These are phyloP conservation scores for Rubroboletus pulcherrimus DNA, from an alignment of 768 basidiomycete species.

Conservation along the genomic window DNA sequence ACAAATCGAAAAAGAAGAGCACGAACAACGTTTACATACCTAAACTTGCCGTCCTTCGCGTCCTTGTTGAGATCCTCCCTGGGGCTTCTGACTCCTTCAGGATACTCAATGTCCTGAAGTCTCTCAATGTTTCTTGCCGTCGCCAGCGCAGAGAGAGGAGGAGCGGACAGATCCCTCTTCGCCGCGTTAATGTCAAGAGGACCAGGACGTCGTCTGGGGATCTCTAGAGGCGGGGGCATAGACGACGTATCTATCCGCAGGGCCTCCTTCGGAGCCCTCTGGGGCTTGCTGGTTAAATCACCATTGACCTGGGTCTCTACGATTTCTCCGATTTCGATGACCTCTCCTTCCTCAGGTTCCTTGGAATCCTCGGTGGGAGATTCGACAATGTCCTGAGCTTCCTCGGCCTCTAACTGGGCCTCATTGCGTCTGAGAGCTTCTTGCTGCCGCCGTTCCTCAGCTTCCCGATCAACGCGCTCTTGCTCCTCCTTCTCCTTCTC, in stretches of 20 bases:
- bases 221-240: slow-evolving; percentile 38
- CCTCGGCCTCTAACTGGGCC: slow-evolving; percentile 35
- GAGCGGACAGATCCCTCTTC: slow-evolving; percentile 35
- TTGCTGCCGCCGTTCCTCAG: slow-evolving; percentile 30
- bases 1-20: neutral
- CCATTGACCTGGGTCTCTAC: slow-evolving; percentile 29
- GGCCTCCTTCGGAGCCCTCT: slow-evolving; percentile 41
- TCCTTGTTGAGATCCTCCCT: slow-evolving; percentile 79
- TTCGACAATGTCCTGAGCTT: slow-evolving; percentile 31
- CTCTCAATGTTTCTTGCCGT: slow-evolving; percentile 86
- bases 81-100: slow-evolving; percentile 79
- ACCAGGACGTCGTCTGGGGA: slow-evolving; percentile 54
- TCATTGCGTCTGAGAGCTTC: slow-evolving; percentile 21
- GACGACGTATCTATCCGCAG: slow-evolving; percentile 65
- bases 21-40: slow-evolving; percentile 39
- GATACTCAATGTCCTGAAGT: slow-evolving; percentile 73
- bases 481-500: slow-evolving; percentile 40
- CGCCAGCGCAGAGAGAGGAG: slow-evolving; percentile 57
- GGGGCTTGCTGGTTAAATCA: slow-evolving; percentile 39
- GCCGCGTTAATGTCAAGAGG: slow-evolving; percentile 66
- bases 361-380: slow-evolving; percentile 44
- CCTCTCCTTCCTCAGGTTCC: slow-evolving; percentile 40
- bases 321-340: slow-evolving; percentile 32
- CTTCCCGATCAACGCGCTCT: slow-evolving; percentile 37
- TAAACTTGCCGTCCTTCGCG: slow-evolving; percentile 85